These are phyloP conservation scores for Chalciporus pseudorubinellus DNA, from an alignment of 768 basidiomycete species.

Conservation along the genomic window DNA sequence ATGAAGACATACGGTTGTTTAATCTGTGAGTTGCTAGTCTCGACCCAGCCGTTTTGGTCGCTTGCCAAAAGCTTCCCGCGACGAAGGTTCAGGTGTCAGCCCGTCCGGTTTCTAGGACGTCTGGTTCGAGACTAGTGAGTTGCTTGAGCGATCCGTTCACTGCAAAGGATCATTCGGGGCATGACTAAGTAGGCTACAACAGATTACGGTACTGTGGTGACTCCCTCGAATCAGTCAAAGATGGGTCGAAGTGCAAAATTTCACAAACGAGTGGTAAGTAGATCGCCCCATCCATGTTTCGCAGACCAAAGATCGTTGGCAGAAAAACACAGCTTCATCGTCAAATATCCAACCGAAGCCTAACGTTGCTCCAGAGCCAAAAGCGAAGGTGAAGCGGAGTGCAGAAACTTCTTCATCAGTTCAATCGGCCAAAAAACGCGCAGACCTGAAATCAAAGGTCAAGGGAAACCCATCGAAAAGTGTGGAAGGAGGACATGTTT, in stretches of 20 bases:
- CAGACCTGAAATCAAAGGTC: constrained; percentile 25
- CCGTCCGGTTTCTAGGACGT: no score
- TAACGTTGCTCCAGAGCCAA: neutral
- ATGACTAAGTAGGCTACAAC: no score
- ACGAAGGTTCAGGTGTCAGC: no score
- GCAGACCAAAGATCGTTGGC: neutral
- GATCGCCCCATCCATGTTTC: neutral
- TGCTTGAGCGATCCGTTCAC: no score
- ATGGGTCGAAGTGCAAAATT: constrained; percentile 39
- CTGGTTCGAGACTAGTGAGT: no score
- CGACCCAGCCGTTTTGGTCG: no score
- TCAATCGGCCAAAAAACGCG: constrained; percentile 29
- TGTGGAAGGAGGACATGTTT: constrained; percentile 39
- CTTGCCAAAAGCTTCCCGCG: no score
- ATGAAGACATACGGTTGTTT: no score
- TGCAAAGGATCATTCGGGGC: no score
- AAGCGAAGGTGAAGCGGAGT: neutral
- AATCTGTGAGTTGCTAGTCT: no score
- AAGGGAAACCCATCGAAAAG: constrained; percentile 12
- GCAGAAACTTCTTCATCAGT: neutral
- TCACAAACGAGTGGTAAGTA: constrained; percentile 34
- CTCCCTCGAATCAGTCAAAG: neutral
- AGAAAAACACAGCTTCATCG: constrained; percentile 26
- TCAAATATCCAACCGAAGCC: constrained; percentile 8
- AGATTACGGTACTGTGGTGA: no score